Base-by-base conservation (phyloP, 805 yeast genomes). In the Millerozyma acaciae region DNA sequence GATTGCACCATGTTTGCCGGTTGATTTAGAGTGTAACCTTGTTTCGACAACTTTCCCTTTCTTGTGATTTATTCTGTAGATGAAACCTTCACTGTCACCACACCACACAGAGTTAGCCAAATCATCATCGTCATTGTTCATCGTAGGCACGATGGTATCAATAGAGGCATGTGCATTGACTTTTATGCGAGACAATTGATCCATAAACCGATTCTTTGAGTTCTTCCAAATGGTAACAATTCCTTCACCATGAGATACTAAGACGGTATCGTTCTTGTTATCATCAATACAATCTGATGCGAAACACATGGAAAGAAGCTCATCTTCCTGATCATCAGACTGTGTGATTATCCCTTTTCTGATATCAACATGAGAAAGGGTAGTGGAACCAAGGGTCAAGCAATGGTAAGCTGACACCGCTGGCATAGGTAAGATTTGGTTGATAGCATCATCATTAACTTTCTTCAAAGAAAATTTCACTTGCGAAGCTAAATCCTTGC, bases 301-400 rank as follows among this genome's bases (percentile, higher is more conserved):
- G 61, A 80, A 77, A 23, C 84, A 65, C 47, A 86, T 81, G 35
- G 88, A 70, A 26, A 90, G 60, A n/a, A 90, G 60, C 52, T 90
- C 98, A 50, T 90, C 97, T 45, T 84, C 96, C 60, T 90, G 98
- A 52, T 87, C 89, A 42, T 89, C 97, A 22, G 89, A 79, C 24
- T 72, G 71, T 3, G 74, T 60, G 1, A 81, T 55, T 2, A 78
- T 69, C 4, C 84, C 84, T 45, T 82, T 84, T 30, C 96, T 65
- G 3, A 82, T 68, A 55, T 90, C 97, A 48, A 89, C 70, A 38
- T 80, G 81, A 1, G 87, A 73, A 26, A 90, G 62, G 0, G 89
- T 82, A 3, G 95, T 84, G 8, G 90, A 80, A 1, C 96, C 97
- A 17, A 83, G 68, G 0, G 93, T 76, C 16, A 88, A 68, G 47